Evolutionary conservation across 2,329 filamentous ascomycete species (phyloP).

Genomic region (Diplodia seriata): DNA sequence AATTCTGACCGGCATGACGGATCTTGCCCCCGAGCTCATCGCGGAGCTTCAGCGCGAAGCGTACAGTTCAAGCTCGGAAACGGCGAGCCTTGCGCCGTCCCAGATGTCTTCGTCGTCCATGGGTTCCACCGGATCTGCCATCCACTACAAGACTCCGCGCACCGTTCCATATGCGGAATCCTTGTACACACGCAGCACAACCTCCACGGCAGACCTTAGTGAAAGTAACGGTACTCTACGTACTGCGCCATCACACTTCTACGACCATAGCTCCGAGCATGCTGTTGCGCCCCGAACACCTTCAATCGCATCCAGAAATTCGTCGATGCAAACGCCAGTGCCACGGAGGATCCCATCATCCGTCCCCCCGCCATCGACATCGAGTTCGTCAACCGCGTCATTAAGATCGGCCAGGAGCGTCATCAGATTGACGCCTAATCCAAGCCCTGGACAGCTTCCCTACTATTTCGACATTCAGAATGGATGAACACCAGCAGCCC

Average conservation of each 20-base stretch:
- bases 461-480: slow-evolving; percentile 28
- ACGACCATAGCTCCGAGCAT: slow-evolving; percentile 15
- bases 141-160: slow-evolving; percentile 42
- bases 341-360: slow-evolving; percentile 3
- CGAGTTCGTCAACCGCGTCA: slow-evolving; percentile 14
- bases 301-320: slow-evolving; percentile 1
- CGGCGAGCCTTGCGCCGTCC: slow-evolving; percentile 45
- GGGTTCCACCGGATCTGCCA: slow-evolving; percentile 39
- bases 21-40: slow-evolving; percentile 64
- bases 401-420: slow-evolving; percentile 29
- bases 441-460: slow-evolving; percentile 25
- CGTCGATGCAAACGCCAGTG: slow-evolving; percentile 17
- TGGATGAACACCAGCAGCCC: slow-evolving; percentile 15
- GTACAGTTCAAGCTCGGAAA: slow-evolving; percentile 41
- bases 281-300: slow-evolving; percentile 12
- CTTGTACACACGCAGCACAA: slow-evolving; percentile 31
- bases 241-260: slow-evolving; percentile 23
- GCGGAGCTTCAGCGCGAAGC: slow-evolving; percentile 46
- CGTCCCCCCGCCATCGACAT: not conserved
- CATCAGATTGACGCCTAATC: slow-evolving; percentile 30
- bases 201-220: slow-evolving; percentile 26
- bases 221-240: slow-evolving; percentile 26
- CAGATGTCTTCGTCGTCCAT: slow-evolving; percentile 36
- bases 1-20: slow-evolving; percentile 76
- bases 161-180: slow-evolving; percentile 34